Percentiles rank a stretch among this genome's conserved stretches.
phyloP scores from a whole-genome alignment of 108 stramenopile genomes.

The Parietichytrium sp. region DNA sequence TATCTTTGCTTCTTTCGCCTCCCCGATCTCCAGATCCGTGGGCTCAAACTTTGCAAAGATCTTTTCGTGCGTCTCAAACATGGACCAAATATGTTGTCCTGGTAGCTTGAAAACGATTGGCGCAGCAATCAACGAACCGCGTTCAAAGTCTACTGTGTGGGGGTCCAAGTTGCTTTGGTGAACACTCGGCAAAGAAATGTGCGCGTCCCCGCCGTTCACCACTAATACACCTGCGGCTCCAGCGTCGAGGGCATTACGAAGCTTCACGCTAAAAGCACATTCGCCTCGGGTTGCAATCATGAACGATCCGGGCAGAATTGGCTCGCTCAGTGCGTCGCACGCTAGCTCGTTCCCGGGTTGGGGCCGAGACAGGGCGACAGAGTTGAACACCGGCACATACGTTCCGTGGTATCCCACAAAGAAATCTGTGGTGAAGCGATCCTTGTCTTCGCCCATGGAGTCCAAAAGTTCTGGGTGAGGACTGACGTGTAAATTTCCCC shows the following conservation, averaged over 20 bases:
- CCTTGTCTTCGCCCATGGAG: not conserved
- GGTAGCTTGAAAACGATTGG: not conserved
- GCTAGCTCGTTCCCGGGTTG: not conserved
- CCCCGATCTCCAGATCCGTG: too few species aligned
- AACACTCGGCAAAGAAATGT: slow-evolving; percentile 8
- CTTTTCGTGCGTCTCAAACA: too few species aligned
- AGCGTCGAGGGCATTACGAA: not conserved
- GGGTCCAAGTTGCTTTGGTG: not conserved
- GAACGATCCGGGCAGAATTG: not conserved
- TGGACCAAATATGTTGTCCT: not conserved
- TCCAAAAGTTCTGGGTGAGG: not conserved
- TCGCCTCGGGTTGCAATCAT: not conserved
- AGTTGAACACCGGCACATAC: not conserved
- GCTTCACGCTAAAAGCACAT: not conserved
- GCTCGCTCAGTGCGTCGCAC: not conserved
- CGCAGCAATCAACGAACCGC: not conserved
- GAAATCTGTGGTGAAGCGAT: not conserved
- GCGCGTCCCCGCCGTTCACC: not conserved
- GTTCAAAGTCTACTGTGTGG: not conserved
- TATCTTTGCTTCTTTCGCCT: too few species aligned
- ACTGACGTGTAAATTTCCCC: not conserved
- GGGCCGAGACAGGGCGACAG: not conserved
- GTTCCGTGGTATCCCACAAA: not conserved
- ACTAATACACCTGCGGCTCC: not conserved
- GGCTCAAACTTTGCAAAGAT: too few species aligned